Percentiles rank a stretch among this genome's conserved stretches.
These are phyloP conservation scores for Nothophytophthora sp. DNA, from an alignment of 352 stramenopile species.

Conservation along the genomic window DNA sequence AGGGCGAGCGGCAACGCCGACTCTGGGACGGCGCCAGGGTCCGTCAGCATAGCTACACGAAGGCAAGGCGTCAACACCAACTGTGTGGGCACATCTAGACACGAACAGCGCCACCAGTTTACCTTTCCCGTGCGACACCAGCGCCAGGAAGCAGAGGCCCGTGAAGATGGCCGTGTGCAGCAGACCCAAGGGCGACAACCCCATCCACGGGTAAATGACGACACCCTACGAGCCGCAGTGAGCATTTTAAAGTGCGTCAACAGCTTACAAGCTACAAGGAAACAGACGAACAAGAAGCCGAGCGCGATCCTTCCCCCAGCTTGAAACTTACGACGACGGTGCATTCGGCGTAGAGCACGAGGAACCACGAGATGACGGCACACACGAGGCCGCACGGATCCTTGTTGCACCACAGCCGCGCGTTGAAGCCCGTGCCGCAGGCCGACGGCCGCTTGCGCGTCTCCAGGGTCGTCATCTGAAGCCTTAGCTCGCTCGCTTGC, in stretches of 20 bases:
- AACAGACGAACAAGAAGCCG: background rate
- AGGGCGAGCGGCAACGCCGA: slow-evolving; percentile 90
- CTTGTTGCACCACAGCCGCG: slow-evolving; percentile 89
- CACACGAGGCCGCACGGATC: slow-evolving; percentile 93
- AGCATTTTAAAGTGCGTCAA: no score
- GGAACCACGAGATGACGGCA: slow-evolving; percentile 88
- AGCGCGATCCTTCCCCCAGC: no score
- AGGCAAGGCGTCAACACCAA: slow-evolving; percentile 2
- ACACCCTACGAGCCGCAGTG: slow-evolving; percentile 58
- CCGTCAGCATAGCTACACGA: slow-evolving; percentile 94
- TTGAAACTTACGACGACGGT: slow-evolving; percentile 73
- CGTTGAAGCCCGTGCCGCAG: slow-evolving; percentile 82
- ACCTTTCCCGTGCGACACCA: slow-evolving; percentile 95
- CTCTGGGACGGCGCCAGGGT: slow-evolving; percentile 96
- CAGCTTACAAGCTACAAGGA: background rate
- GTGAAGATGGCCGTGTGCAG: slow-evolving; percentile 76
- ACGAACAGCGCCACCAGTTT: background rate
- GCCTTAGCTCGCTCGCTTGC: background rate
- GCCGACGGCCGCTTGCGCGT: slow-evolving; percentile 45
- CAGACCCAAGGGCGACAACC: slow-evolving; percentile 62
- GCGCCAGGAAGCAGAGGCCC: slow-evolving; percentile 83
- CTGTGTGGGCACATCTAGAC: no score
- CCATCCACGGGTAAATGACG: slow-evolving; percentile 92
- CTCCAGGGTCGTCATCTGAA: slow-evolving; percentile 42
- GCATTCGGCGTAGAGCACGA: slow-evolving; percentile 92